phyloP scores from a whole-genome alignment of 495 filamentous ascomycete species.

The Acidiella bohemica region DNA sequence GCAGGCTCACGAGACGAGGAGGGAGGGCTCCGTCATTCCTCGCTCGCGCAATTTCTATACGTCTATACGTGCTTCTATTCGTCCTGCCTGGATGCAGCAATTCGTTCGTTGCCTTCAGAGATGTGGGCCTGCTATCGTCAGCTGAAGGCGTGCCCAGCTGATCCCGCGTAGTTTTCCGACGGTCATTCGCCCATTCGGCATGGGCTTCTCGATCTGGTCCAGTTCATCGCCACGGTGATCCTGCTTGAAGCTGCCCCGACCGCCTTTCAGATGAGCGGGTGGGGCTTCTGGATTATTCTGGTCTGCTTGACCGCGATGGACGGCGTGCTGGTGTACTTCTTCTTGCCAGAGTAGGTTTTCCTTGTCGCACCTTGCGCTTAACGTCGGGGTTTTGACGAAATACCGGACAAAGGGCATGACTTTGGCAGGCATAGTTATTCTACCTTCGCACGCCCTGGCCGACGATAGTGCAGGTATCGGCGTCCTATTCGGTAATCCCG shows the following conservation, averaged over 20 bases:
- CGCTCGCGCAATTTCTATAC: too few species aligned
- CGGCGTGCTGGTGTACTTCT: constrained; percentile 11
- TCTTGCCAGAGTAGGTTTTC: constrained; percentile 7
- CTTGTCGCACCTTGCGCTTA: too few species aligned
- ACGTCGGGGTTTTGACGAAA: neutral
- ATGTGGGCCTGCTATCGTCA: constrained; percentile 1
- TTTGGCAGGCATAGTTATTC: constrained; percentile 8
- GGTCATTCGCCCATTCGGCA: constrained; percentile 17
- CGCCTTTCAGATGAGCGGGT: constrained; percentile 17
- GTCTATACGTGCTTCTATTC: constrained; percentile 15
- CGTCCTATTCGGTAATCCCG: constrained; percentile 10
- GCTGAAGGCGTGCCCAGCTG: neutral
- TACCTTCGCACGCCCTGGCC: too few species aligned
- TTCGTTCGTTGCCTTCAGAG: constrained; percentile 6
- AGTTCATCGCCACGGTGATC: constrained; percentile 14
- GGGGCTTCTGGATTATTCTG: constrained; percentile 14
- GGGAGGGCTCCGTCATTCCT: too few species aligned
- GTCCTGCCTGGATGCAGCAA: constrained; percentile 17
- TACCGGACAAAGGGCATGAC: constrained; percentile 12
- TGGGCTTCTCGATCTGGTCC: constrained; percentile 16
- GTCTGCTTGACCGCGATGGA: constrained; percentile 12
- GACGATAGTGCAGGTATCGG: too few species aligned
- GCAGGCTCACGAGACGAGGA: too few species aligned
- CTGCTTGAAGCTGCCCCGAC: constrained; percentile 17
- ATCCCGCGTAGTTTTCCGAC: constrained; percentile 17